phyloP scores from a whole-genome alignment of 2,329 filamentous ascomycete species.

The Beauveria brongniartii region DNA sequence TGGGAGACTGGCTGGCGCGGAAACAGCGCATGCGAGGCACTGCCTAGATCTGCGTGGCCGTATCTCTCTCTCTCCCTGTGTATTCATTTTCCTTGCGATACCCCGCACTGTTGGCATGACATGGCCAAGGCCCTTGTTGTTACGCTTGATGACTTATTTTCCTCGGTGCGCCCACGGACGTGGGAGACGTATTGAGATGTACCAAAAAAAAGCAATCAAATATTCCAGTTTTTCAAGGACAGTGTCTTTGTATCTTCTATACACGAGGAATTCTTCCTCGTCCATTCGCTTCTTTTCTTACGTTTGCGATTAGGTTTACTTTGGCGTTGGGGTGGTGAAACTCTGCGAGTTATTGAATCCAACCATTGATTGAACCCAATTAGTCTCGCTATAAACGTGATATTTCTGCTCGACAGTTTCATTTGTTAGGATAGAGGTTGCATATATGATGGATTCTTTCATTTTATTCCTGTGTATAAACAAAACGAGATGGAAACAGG shows the following conservation, averaged over 20 bases:
- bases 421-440: not conserved
- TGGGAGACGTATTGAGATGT: not conserved
- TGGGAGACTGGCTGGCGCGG: constrained; percentile 71
- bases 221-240: not conserved
- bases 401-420: not conserved
- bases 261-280: not conserved
- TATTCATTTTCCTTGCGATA: constrained; percentile 1
- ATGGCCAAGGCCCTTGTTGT: not conserved
- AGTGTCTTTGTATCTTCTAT: not conserved
- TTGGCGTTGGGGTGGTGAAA: not conserved
- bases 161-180: constrained; percentile 8
- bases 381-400: not conserved
- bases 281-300: not conserved
- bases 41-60: constrained; percentile 22
- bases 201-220: not conserved
- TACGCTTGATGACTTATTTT: constrained; percentile 8
- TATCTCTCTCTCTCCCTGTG: not conserved
- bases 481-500: not conserved
- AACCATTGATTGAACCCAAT: not conserved
- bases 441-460: not conserved
- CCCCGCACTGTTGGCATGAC: constrained; percentile 1
- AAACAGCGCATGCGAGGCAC: constrained; percentile 51
- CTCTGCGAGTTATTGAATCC: not conserved
- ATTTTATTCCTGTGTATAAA: not conserved
- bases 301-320: not conserved